Evolutionary conservation across 352 stramenopile genomes (phyloP).

Genomic region (Globisporangium radiosum): DNA sequence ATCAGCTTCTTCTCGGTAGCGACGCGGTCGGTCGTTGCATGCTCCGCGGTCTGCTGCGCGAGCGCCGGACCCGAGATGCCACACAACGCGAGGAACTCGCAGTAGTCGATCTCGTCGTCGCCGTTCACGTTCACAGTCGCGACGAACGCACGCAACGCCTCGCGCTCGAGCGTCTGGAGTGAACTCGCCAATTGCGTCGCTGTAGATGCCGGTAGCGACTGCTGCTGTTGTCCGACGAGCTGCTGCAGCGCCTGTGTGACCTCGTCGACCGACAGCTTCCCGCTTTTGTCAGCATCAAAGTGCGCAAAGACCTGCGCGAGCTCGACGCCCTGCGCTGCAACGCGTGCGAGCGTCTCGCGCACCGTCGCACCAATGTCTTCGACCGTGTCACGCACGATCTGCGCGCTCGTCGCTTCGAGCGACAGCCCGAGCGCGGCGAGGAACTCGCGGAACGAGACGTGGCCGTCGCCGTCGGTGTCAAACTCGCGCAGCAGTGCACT

Average conservation of each 20-base stretch:
- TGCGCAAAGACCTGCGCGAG: slow-evolving; percentile 60
- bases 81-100: slow-evolving; percentile 56
- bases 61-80: slow-evolving; percentile 26
- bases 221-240: slow-evolving; percentile 5
- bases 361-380: slow-evolving; percentile 41
- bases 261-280: slow-evolving; percentile 47
- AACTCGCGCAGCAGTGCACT: slow-evolving; percentile 38
- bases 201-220: too few species aligned
- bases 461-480: slow-evolving; percentile 50
- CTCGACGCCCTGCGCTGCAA: slow-evolving; percentile 40
- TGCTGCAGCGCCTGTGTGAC: slow-evolving; percentile 45
- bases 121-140: slow-evolving; percentile 54
- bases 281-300: slow-evolving; percentile 60
- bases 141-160: slow-evolving; percentile 35
- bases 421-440: slow-evolving; percentile 45
- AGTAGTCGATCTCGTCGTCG: slow-evolving; percentile 55
- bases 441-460: slow-evolving; percentile 81
- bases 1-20: slow-evolving; percentile 49
- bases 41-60: slow-evolving; percentile 9
- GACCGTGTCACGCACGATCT: slow-evolving; percentile 28
- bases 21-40: slow-evolving; percentile 10
- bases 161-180: slow-evolving; percentile 33
- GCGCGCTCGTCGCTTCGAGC: slow-evolving; percentile 30
- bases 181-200: slow-evolving; percentile 3
- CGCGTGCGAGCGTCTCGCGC: slow-evolving; percentile 37